Percentiles rank a stretch among this genome's conserved stretches.
These are phyloP conservation scores for Ophiocordyceps australis DNA, from an alignment of 2,329 filamentous ascomycete genomes.

Conservation along the genomic window DNA sequence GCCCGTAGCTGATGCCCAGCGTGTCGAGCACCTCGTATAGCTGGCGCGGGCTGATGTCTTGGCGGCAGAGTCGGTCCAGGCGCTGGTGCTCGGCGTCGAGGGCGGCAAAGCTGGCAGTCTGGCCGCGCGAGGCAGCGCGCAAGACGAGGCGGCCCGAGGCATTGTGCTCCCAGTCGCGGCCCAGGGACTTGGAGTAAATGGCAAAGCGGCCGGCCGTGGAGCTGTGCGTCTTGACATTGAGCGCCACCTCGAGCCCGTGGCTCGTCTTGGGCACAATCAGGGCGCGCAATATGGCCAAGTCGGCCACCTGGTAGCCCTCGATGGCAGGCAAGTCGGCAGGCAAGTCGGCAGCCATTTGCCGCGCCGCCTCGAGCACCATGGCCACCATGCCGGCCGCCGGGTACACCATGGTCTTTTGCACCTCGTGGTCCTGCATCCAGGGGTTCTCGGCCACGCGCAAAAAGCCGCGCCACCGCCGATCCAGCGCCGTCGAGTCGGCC, in stretches of 20 bases:
- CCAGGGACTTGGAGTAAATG: slow-evolving; percentile 25
- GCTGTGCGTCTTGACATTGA: slow-evolving; percentile 19
- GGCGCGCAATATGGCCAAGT: slow-evolving; percentile 28
- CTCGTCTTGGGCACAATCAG: slow-evolving; percentile 27
- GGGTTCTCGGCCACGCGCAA: slow-evolving; percentile 28
- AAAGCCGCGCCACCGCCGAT: slow-evolving; percentile 30
- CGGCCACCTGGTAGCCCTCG: slow-evolving; percentile 21
- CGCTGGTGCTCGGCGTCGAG: slow-evolving; percentile 7
- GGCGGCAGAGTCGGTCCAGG: slow-evolving; percentile 11
- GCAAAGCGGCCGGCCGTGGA: slow-evolving; percentile 12
- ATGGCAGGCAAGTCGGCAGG: slow-evolving; percentile 7
- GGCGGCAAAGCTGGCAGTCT: slow-evolving; percentile 5
- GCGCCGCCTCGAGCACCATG: slow-evolving; percentile 28
- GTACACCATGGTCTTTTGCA: slow-evolving; percentile 30
- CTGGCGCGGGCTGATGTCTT: slow-evolving; percentile 20
- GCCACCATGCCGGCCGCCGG: slow-evolving; percentile 29
- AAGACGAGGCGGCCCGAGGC: slow-evolving; percentile 15
- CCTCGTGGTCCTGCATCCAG: slow-evolving; percentile 32
- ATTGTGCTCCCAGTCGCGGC: slow-evolving; percentile 22
- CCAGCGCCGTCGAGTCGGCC: slow-evolving; percentile 22
- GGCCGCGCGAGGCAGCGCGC: slow-evolving; percentile 7
- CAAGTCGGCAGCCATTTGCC: slow-evolving; percentile 17
- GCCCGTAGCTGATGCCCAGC: slow-evolving; percentile 32
- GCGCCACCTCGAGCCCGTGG: slow-evolving; percentile 29
- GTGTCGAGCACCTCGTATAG: slow-evolving; percentile 31